Conservation (phyloP, 1,284 basidiomycete genomes). For the Ustilago hordei region DNA sequence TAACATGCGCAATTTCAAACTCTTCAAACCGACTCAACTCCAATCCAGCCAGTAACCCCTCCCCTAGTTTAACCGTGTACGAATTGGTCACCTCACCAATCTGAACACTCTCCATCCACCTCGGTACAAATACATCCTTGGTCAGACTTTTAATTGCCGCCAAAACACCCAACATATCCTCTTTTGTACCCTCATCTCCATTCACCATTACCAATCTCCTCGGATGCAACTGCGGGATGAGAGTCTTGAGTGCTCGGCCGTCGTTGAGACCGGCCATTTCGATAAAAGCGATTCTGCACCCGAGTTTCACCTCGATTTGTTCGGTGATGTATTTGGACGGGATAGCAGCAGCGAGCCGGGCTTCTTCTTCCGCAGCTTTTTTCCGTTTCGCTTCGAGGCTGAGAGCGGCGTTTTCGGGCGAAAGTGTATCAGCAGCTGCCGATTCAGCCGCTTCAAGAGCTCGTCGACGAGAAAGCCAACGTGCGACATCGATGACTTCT, state of each 20-base stretch:
- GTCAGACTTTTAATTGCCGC: slow-evolving; percentile 75
- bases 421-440: slow-evolving; percentile 15
- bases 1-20: slow-evolving; percentile 41
- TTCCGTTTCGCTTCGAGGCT: slow-evolving; percentile 76
- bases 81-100: slow-evolving; percentile 96
- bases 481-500: slow-evolving; percentile 84
- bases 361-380: slow-evolving; percentile 68
- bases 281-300: slow-evolving; percentile 87
- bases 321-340: slow-evolving; percentile 91
- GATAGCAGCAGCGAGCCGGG: slow-evolving; percentile 74
- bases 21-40: slow-evolving; percentile 95
- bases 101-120: slow-evolving; percentile 79
- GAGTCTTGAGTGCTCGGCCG: slow-evolving; percentile 94
- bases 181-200: slow-evolving; percentile 43
- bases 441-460: slow-evolving; percentile 54
- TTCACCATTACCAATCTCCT: slow-evolving; percentile 72
- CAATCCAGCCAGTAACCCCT: slow-evolving; percentile 81
- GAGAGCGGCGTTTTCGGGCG: slow-evolving; percentile 12
- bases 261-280: slow-evolving; percentile 97
- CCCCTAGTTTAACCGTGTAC: slow-evolving; percentile 92
- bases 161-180: slow-evolving; percentile 40
- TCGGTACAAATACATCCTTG: slow-evolving; percentile 86
- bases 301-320: slow-evolving; percentile 79
- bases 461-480: slow-evolving; percentile 72
- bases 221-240: slow-evolving; percentile 95